A percentile compares a stretch with the other conserved stretches of the same genome.
These are phyloP conservation scores for Colletotrichum costaricense DNA, from an alignment of 2,329 filamentous ascomycete species.

Conservation along the genomic window DNA sequence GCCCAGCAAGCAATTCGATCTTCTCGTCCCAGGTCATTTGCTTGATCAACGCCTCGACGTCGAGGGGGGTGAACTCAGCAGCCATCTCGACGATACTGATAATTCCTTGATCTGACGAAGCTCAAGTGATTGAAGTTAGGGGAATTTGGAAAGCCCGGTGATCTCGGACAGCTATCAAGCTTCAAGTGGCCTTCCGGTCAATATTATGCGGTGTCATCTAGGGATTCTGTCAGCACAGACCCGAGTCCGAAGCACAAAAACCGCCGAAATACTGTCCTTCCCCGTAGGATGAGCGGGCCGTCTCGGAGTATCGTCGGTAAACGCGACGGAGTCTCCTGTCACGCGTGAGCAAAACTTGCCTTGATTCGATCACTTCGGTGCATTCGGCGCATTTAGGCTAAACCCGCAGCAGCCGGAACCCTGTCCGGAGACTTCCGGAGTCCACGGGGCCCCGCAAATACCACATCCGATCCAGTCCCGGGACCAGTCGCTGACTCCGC, in stretches of 20 bases:
- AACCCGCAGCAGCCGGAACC: constrained; percentile 23
- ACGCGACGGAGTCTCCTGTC: constrained; percentile 14
- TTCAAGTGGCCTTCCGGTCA: background rate
- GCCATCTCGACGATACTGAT: background rate
- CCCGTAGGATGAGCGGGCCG: constrained; percentile 5
- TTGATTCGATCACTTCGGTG: background rate
- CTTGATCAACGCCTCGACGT: constrained; percentile 30
- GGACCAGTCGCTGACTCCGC: constrained; percentile 16
- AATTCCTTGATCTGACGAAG: background rate
- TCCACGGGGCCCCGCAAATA: constrained; percentile 27
- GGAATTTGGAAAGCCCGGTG: background rate
- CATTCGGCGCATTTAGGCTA: constrained; percentile 30
- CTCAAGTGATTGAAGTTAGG: no score
- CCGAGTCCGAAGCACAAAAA: background rate
- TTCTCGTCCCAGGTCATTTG: constrained; percentile 37
- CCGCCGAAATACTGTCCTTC: constrained; percentile 16
- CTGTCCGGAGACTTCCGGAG: constrained; percentile 20
- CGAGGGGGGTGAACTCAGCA: background rate
- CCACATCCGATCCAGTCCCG: constrained; percentile 21
- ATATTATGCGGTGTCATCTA: background rate
- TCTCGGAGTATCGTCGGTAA: constrained; percentile 33
- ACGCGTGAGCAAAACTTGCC: constrained; percentile 18
- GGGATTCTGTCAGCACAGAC: background rate
- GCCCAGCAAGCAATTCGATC: constrained; percentile 35
- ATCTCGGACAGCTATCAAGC: background rate